These are phyloP conservation scores for Coelastrella sp. DNA, from an alignment of 139 green algal species.

Conservation along the genomic window DNA sequence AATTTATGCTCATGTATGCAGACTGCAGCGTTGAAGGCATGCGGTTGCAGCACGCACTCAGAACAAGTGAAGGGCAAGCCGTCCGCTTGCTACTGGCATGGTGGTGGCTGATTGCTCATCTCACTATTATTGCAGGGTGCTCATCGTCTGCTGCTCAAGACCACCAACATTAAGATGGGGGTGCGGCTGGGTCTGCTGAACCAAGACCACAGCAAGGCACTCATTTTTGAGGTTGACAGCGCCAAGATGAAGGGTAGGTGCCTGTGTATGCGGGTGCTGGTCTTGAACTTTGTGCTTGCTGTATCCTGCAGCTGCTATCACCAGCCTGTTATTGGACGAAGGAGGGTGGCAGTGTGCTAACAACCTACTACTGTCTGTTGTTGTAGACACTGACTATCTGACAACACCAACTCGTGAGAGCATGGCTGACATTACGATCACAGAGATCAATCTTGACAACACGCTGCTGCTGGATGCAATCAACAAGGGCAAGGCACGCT, in stretches of 20 bases:
- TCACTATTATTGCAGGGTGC: constrained; percentile 60
- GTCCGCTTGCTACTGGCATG: no score
- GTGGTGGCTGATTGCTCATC: no score
- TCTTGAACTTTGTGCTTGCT: neutral
- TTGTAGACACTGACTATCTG: constrained; percentile 42
- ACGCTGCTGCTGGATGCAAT: constrained; percentile 72
- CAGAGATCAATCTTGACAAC: constrained; percentile 72
- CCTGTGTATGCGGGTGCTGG: neutral
- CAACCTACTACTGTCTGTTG: no score
- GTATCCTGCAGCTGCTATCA: no score
- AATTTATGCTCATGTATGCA: no score
- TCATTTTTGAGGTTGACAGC: constrained; percentile 70
- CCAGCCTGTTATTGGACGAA: no score
- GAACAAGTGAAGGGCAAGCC: no score
- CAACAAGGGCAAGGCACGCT: constrained; percentile 74
- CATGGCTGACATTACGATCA: constrained; percentile 65
- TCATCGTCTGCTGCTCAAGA: constrained; percentile 67
- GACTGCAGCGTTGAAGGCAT: no score
- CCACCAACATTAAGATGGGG: constrained; percentile 73
- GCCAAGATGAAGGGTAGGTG: constrained; percentile 40
- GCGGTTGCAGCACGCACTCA: no score
- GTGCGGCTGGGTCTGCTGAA: constrained; percentile 67
- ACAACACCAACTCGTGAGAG: constrained; percentile 12
- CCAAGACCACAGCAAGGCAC: constrained; percentile 57
- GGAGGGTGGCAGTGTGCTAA: no score